Evolutionary conservation across 2,329 filamentous ascomycete genomes (phyloP).

Genomic region (Botrytis medusae): DNA sequence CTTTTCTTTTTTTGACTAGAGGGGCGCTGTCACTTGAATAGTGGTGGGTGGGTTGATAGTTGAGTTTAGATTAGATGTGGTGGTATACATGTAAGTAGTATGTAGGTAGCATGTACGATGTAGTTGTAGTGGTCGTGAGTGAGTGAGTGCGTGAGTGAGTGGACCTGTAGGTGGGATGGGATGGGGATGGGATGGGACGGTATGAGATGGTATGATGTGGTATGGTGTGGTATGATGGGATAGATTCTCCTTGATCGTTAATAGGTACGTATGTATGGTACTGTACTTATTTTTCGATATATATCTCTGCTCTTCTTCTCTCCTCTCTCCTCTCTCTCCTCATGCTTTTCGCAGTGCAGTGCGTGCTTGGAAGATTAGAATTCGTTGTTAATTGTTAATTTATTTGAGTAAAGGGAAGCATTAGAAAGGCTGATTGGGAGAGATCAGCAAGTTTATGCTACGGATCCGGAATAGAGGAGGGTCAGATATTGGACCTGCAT

Average conservation of each 20-base stretch:
- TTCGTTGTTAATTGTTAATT: not conserved
- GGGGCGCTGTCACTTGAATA: not conserved
- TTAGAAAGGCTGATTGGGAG: not conserved
- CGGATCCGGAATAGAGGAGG: not conserved
- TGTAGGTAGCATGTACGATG: not conserved
- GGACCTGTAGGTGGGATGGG: not conserved
- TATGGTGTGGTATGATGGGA: not conserved
- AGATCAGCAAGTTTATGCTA: not conserved
- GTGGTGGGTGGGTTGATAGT: not conserved
- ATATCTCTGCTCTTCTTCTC: not conserved
- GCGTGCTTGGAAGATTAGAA: not conserved
- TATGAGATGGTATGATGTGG: not conserved
- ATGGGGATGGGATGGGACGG: not conserved
- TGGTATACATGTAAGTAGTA: not conserved
- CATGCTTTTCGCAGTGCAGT: too few species aligned
- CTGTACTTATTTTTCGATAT: not conserved
- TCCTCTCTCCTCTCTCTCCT: not conserved
- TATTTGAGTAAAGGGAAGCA: not conserved
- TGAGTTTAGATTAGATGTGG: not conserved
- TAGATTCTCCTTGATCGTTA: not conserved
- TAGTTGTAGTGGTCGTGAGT: not conserved
- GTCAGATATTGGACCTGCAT: not conserved
- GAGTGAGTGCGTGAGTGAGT: not conserved
- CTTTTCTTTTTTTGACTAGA: not conserved
- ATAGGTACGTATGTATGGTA: not conserved